Evolutionary conservation across 208 protist genomes (phyloP), one percentile per base, ranked within the genome.

Genomic region (Wallacemonas sp.): DNA sequence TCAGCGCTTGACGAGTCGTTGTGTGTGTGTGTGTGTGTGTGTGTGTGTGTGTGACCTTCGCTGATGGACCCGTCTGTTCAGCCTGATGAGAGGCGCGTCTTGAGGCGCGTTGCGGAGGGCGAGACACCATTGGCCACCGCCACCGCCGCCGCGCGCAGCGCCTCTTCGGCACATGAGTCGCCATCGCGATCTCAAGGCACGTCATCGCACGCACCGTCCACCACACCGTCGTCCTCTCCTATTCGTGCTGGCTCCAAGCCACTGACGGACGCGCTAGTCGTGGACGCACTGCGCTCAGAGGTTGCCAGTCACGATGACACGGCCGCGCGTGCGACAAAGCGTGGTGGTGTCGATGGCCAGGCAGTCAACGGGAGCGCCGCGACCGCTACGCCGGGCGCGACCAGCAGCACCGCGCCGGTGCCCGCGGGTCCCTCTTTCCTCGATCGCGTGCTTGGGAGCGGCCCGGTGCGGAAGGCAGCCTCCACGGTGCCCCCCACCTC

Each of bases 231-330:
- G 29, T n/a, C n/a, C n/a, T n/a, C n/a, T n/a, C 50, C 50, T 12
- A 32, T 26, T 39, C 50, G 50, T 8, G 50, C 50, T 32, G 38
- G 30, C 30, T 57, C 50, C 30, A 57, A 57, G 30, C 50, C 29
- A 32, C n/a, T 57, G 30, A 39, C 29, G 12, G 50, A 57, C 24
- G 50, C 50, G 12, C 26, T 57, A 5, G 50, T 57, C 12, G 50
- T 57, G 9, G 50, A 57, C 22, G 50, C 22, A 9, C 50, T 57
- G 6, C 50, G 50, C 30, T 13, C 30, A 3, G 50, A 57, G 12
- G 24, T 54, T 6, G 5, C 21, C 50, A n/a, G 13, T 13, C 4
- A n/a, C 0, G 46, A 54, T n/a, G 24, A 54, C 9, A 26, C 10
- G 24, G 46, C 8, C 19, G 10, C 44, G 15, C 8, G 15, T 6